phyloP scores from a whole-genome alignment of 2,329 filamentous ascomycete genomes.

The Furcasterigmium furcatum region DNA sequence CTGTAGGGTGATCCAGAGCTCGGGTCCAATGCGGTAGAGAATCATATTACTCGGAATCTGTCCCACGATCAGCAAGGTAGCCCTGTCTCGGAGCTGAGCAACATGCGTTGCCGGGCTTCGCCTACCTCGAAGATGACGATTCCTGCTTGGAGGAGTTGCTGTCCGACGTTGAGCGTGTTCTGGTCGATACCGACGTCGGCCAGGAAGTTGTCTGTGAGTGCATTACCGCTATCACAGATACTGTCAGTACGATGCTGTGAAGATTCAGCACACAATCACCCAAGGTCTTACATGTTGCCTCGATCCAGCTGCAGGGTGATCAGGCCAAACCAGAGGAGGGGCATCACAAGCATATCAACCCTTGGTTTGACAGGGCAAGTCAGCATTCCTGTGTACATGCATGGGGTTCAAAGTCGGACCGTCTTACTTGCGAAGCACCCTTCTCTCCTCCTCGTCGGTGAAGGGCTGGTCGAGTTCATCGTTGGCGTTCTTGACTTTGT shows the following conservation, averaged over 20 bases:
- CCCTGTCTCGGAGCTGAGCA: no score
- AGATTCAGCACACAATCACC: no score
- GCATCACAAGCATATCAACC: conserved; percentile 39
- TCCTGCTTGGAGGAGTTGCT: conserved; percentile 45
- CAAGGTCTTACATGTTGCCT: conserved; percentile 33
- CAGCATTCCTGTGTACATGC: no score
- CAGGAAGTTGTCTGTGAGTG: conserved; percentile 29
- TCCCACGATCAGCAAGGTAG: no score
- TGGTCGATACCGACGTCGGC: conserved; percentile 45
- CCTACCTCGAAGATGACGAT: conserved; percentile 38
- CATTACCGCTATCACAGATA: conserved; percentile 16
- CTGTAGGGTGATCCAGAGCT: conserved; percentile 23
- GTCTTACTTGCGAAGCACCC: no score
- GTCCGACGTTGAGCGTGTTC: conserved; percentile 48
- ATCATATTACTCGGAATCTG: conserved; percentile 25
- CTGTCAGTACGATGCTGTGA: no score
- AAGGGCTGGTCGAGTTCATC: no score
- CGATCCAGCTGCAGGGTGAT: conserved; percentile 34
- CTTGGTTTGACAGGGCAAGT: conserved; percentile 20
- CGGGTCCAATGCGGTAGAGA: conserved; percentile 22
- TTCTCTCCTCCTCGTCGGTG: no score
- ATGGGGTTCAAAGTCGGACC: no score
- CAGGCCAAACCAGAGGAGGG: conserved; percentile 39
- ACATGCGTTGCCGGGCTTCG: no score
- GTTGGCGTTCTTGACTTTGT: no score